Conservation (phyloP, 192 early-diverging fungal species). For the Podila verticillata region DNA sequence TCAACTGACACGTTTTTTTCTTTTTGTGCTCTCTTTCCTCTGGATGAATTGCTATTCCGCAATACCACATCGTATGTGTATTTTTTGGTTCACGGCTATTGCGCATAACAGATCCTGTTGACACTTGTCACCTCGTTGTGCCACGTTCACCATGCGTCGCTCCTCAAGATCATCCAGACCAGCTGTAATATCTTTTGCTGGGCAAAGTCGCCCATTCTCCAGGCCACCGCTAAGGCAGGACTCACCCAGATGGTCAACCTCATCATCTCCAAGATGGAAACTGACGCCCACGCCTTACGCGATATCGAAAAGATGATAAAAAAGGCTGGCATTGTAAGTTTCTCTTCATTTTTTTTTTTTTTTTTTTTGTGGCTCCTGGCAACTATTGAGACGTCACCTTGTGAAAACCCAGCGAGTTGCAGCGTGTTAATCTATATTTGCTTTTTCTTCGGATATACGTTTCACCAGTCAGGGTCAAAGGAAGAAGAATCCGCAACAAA, state of each 20-base stretch:
- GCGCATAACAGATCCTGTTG: constrained; percentile 32
- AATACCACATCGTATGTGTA: neutral
- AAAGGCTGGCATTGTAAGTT: neutral
- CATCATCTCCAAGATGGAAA: constrained; percentile 53
- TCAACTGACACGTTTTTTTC: neutral
- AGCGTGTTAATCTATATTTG: no score
- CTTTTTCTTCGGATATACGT: neutral
- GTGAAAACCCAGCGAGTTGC: no score
- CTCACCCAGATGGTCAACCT: constrained; percentile 58
- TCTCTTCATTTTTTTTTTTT: neutral
- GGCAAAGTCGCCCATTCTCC: constrained; percentile 51
- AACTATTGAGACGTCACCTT: no score
- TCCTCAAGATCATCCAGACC: constrained; percentile 57
- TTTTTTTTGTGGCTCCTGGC: no score
- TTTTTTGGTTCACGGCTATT: neutral
- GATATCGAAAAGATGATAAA: constrained; percentile 42
- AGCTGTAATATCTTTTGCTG: constrained; percentile 58
- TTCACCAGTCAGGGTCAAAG: neutral
- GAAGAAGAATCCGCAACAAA: neutral
- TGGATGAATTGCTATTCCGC: neutral
- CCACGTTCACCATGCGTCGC: constrained; percentile 53
- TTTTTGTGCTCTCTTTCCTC: neutral
- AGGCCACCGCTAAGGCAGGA: constrained; percentile 58
- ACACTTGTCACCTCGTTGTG: constrained; percentile 55
- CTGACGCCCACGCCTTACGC: constrained; percentile 36